These are phyloP conservation scores for Candida golubevii DNA, from an alignment of 805 yeast genomes.

Conservation along the genomic window DNA sequence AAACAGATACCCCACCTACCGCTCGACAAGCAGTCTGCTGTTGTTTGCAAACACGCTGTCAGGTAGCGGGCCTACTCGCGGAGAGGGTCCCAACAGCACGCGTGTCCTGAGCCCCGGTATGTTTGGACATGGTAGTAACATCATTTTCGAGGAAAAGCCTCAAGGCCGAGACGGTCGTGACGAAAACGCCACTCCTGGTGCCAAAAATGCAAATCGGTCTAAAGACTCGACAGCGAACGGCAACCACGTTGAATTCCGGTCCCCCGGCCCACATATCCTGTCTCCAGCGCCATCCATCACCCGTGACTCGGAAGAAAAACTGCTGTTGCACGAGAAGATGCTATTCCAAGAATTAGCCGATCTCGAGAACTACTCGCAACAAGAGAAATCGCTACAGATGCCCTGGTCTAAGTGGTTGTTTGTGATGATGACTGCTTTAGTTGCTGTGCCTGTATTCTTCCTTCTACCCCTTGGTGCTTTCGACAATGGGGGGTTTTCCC, in stretches of 20 bases:
- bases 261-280: not conserved
- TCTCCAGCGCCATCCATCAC: constrained; percentile 12
- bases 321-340: constrained; percentile 5
- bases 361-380: not conserved
- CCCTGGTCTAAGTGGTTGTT: constrained; percentile 20
- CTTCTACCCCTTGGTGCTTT: constrained; percentile 32
- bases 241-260: too few relatives aligned
- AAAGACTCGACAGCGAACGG: not conserved
- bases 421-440: constrained; percentile 30
- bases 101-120: not conserved
- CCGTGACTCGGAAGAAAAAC: constrained; percentile 11
- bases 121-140: not conserved
- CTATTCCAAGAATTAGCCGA: not conserved
- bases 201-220: not conserved
- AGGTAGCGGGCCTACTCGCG: constrained; percentile 4
- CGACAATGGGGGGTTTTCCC: constrained; percentile 23
- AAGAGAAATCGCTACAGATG: not conserved
- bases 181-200: too few relatives aligned
- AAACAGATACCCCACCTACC: not conserved
- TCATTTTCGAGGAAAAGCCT: not conserved
- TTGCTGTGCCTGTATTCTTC: constrained; percentile 38
- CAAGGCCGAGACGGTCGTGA: not conserved
- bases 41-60: constrained; percentile 2
- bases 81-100: not conserved
- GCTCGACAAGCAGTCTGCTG: not conserved